Evolutionary conservation across 805 yeast species (phyloP), one percentile per base, ranked within the genome.

Genomic region (Metschnikowia henanensis): DNA sequence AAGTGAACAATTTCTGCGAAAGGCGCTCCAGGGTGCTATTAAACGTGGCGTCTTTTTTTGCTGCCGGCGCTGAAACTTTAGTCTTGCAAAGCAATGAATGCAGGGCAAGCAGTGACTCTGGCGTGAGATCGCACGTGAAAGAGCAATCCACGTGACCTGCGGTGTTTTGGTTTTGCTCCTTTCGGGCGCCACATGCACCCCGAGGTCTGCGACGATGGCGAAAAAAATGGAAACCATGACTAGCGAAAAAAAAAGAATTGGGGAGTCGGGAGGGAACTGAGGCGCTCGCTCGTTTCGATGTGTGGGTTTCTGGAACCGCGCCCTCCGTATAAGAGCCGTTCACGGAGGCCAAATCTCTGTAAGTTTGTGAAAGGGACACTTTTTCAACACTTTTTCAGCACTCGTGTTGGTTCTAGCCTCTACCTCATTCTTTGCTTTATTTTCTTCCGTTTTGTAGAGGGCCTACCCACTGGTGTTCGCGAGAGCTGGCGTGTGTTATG

Each of bases 61-160:
- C 21, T n/a, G 21, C 15, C 30, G 30, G 9, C 30, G 30, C n/a
- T 6, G 17, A 22, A 16, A 26, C 9, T 36, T 36, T 7, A 17
- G 13, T 18, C 20, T 22, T 21, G 1, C 15, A 16, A 30, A 35
- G 39, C 37, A 36, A 36, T 31, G 19, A 22, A 10, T 19, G 25
- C 36, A 35, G 37, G 40, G 37, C 35, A 21, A 36, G n/a, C 40
- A 30, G 18, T 36, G 40, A 36, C 30, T 16, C 21, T 17, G 7
- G 25, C 34, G 30, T 22, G 26, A 18, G 44, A 13, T 18, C 30
- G 45, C 40, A 35, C 39, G 45, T 35, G 36, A 35, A 37, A 42
- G 19, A 26, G 41, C 46, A 31, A 37, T 16, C 34, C 46, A 42
- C 46, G 46, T 42, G 46, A 42, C 35, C 37, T 20, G 16, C 30